These are phyloP conservation scores for Gelatoporia subvermispora DNA, from an alignment of 768 basidiomycete genomes.

Conservation along the genomic window DNA sequence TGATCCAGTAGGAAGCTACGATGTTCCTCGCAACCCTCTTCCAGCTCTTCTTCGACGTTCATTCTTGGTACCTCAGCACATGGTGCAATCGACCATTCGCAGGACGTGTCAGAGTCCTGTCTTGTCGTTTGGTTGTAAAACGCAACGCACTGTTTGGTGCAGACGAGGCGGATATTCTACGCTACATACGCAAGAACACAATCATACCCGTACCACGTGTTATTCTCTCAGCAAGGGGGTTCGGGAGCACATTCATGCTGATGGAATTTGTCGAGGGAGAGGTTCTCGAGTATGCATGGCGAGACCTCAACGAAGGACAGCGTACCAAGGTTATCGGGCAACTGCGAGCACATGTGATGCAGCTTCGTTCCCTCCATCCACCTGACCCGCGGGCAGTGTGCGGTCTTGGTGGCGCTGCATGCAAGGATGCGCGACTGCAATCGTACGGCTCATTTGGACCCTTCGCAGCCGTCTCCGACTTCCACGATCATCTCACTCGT, in stretches of 20 bases:
- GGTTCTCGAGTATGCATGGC: neutral
- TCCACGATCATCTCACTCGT: neutral
- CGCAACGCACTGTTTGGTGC: no score
- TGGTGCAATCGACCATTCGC: no score
- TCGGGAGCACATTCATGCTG: neutral
- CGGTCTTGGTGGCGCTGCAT: no score
- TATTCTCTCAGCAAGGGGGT: neutral
- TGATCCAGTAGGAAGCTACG: no score
- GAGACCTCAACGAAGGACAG: neutral
- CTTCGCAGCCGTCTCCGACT: neutral
- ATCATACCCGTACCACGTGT: slow-evolving; percentile 17
- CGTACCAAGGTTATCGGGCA: neutral
- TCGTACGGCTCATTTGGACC: neutral
- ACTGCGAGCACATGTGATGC: neutral
- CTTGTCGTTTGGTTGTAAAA: no score
- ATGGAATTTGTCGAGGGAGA: neutral
- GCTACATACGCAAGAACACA: slow-evolving; percentile 13
- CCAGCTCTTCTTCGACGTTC: no score
- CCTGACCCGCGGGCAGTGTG: neutral
- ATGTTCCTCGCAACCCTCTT: no score
- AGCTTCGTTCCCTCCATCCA: neutral
- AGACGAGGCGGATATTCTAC: slow-evolving; percentile 6
- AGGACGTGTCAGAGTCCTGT: no score
- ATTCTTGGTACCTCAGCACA: no score
- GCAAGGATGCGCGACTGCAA: neutral